Evolutionary conservation across 2,329 filamentous ascomycete species (phyloP).

Genomic region (Magnaporthales sp.): DNA sequence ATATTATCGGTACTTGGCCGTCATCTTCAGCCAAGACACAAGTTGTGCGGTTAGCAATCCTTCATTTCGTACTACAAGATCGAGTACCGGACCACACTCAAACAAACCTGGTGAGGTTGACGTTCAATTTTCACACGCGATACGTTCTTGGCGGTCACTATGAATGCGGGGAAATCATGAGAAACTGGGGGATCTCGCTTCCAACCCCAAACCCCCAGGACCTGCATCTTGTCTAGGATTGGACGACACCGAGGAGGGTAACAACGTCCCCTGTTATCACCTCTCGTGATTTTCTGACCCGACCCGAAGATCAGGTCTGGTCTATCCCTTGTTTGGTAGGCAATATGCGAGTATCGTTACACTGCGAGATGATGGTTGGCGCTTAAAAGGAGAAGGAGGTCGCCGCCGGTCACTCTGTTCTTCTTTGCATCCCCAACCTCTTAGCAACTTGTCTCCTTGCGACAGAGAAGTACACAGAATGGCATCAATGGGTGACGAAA

Average conservation of each 20-base stretch:
- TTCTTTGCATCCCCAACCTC: neutral
- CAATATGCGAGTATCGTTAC: neutral
- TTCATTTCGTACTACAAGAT: neutral
- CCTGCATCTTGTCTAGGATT: neutral
- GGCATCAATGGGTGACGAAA: neutral
- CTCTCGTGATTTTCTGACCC: neutral
- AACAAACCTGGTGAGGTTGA: neutral
- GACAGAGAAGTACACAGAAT: neutral
- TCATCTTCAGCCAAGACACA: neutral
- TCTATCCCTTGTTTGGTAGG: neutral
- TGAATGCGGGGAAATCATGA: neutral
- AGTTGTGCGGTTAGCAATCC: neutral
- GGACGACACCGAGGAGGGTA: neutral
- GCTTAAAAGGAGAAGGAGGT: neutral
- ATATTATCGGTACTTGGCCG: neutral
- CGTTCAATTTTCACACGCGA: neutral
- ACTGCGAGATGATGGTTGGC: neutral
- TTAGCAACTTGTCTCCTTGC: neutral
- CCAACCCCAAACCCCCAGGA: neutral
- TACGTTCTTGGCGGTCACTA: neutral
- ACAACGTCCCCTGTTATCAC: neutral
- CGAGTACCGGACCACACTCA: neutral
- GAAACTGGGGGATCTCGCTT: neutral
- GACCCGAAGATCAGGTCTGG: neutral
- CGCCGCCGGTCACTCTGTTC: neutral